Base-by-base conservation (phyloP, 257 asterid species). In the Solanum stenotomum region DNA sequence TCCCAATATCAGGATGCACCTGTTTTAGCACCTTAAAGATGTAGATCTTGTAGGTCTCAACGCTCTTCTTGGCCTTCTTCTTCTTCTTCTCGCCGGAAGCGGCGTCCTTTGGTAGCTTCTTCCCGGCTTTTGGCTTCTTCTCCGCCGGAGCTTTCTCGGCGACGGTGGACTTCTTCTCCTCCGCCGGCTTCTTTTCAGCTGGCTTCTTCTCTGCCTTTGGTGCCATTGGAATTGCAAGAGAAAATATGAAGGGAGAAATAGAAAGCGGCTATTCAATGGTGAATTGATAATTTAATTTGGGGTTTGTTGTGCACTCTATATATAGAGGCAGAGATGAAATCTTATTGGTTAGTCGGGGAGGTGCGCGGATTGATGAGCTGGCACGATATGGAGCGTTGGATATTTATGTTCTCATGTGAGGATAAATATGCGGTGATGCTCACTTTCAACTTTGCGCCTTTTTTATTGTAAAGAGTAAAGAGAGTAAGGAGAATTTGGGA, bases 121-220 rank as follows among this genome's bases (percentile, higher is more conserved):
- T 94, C 10, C 96, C 96, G 67, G 96, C 95, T 86, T 94, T 94
- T 16, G 94, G 94, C 92, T 92, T 93, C 90, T 94, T 93, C 93
- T 93, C 96, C 10, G 93, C 92, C 65, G 95, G 96, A 9, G 90
- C 89, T 85, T 93, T 94, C 20, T 93, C 93, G 7, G 94, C 92
- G 4, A 63, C 94, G 15, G 88, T 27, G 42, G 92, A 7, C 29
- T 92, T 93, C 90, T 94, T 92, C 93, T 94, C 96, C 91, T 92
- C 96, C 25, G 91, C 90, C 27, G 92, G 93, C 90, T 94, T 91
- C 92, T 92, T 93, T 76, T 92, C 95, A 1, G 89, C 90, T 14
- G 89, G 88, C 91, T 89, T 89, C 87, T 89, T 90, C 49, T 90
- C 92, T 29, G 90, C 92, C 87, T 90, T 92, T 20, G 94, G 94